A percentile compares a stretch with the other conserved stretches of the same genome.
phyloP scores from a whole-genome alignment of 148 eudicot genomes.

The Drosera capensis region DNA sequence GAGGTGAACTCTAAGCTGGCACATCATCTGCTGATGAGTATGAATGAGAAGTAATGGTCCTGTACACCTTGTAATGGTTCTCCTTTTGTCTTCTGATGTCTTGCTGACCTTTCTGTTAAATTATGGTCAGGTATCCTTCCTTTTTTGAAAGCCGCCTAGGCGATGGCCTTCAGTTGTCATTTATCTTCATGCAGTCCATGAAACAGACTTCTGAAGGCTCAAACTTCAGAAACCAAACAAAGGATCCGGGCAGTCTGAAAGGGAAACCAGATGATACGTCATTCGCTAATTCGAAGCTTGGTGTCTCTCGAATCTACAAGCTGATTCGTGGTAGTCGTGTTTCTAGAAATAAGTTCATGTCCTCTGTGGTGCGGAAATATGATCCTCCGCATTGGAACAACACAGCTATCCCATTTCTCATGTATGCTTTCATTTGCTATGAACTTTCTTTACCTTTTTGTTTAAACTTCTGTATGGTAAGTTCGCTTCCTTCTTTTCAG shows the following conservation, averaged over 20 bases:
- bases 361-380: slow-evolving; percentile 83
- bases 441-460: too few relatives aligned
- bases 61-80: background rate
- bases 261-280: slow-evolving; percentile 46
- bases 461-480: too few relatives aligned
- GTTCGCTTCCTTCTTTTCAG: slow-evolving; percentile 34
- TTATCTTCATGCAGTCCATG: slow-evolving; percentile 63
- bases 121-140: slow-evolving; percentile 68
- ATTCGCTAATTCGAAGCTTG: slow-evolving; percentile 51
- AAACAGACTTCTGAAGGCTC: slow-evolving; percentile 20
- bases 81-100: slow-evolving; percentile 6
- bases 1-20: slow-evolving; percentile 83
- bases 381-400: slow-evolving; percentile 61
- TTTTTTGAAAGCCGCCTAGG: slow-evolving; percentile 95
- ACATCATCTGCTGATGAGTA: slow-evolving; percentile 86
- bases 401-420: slow-evolving; percentile 51
- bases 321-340: slow-evolving; percentile 82
- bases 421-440: slow-evolving; percentile 29
- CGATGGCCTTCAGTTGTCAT: slow-evolving; percentile 94
- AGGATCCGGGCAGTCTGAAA: slow-evolving; percentile 29
- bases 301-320: slow-evolving; percentile 94
- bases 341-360: slow-evolving; percentile 87
- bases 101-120: slow-evolving; percentile 12
- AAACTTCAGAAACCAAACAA: slow-evolving; percentile 24
- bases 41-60: slow-evolving; percentile 78